Evolutionary conservation across 1,139 yeast species (phyloP), one percentile per base, ranked within the genome.

Genomic region (Hyphopichia wangnamkhiaoensis): DNA sequence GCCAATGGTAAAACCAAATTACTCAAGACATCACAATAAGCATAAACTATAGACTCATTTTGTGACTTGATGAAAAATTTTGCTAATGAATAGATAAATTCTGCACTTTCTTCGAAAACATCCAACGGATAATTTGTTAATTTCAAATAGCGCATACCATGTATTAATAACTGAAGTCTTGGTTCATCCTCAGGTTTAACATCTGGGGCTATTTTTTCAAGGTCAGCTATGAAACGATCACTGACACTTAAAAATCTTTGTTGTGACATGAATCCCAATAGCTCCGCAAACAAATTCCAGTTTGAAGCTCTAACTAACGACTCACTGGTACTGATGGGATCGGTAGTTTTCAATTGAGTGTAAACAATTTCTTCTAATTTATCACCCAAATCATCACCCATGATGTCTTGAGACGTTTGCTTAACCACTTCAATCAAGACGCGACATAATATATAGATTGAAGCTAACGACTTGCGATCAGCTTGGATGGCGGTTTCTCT

Each of bases 321-420:
- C 43, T 71, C 75, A 43, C 73, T 64, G 2, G 75, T 69, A 4
- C 84, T 76, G 29, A 74, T 70, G 0, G 97, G 96, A 53, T 93
- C 98, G 1, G 96, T 89, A 1, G 91, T 81, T 50, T 87, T 81
- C 42, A 94, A 68, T 59, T 94, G 98, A 15, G 89, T 84, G 64
- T 90, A 94, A 25, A 93, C 95, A 41, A 91, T 91, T 52, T 93
- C 98, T 58, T 93, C 98, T 20, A 94, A 68, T 54, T 87, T 88
- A 39, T 82, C 88, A 19, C 89, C 87, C 35, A 93, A 68, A 44
- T 88, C 95, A 36, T 82, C 89, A 9, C 91, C 95, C 48, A 85
- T 74, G 0, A 78, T 74, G 14, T 81, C 83, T 14, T 76, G 67
- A 3, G 95, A 83, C 0, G 95, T 82, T 58, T 93, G 98, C 48